Evolutionary conservation across 2,329 filamentous ascomycete genomes (phyloP), one percentile per base, ranked within the genome.

Genomic region (Claviceps sorghi): DNA sequence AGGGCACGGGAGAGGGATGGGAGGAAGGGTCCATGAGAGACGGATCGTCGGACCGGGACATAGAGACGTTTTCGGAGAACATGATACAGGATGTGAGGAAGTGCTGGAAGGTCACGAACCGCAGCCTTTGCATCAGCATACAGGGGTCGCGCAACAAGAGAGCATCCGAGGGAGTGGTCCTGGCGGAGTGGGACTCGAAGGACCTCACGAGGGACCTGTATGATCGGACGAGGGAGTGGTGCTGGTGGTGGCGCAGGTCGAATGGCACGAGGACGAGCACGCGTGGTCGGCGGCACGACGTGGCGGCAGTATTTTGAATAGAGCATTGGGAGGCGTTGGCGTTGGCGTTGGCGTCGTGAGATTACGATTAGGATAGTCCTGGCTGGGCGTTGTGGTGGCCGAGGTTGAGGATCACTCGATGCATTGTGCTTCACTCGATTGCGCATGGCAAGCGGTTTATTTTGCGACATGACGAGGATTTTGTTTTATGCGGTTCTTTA

Each of bases 41-140:
- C 15, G 17, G 9, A 17, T 10, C 26, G 7, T 17, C 42, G 8
- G 43, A 67, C 34, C 53, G 64, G 2, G 62, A 71, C 29, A 60
- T 72, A 9, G 59, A 63, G 32, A 65, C 56, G 43, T 77, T 78
- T 52, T 62, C 64, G 7, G 64, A 66, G 17, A 67, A 68, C 48
- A 72, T 78, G 40, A 52, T 67, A 5, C 64, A 67, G 9, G 74
- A 78, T 43, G 67, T 77, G 11, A 61, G 62, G 4, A 67, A 65
- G 45, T 72, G 69, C 43, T 78, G 76, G 76, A 53, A 66, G 8
- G 58, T 64, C 1, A 60, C 61, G 3, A 60, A 58, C 3, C 58
- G 60, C 2, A 61, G 54, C 3, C 65, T 75, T 11, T 62, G 53
- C 2, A 67, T 75, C 19, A 67, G 63, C 0, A 65, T 74, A 26